A percentile compares a stretch with the other conserved stretches of the same genome.
phyloP scores from a whole-genome alignment of 116 monocot species.

The Zostera marina region DNA sequence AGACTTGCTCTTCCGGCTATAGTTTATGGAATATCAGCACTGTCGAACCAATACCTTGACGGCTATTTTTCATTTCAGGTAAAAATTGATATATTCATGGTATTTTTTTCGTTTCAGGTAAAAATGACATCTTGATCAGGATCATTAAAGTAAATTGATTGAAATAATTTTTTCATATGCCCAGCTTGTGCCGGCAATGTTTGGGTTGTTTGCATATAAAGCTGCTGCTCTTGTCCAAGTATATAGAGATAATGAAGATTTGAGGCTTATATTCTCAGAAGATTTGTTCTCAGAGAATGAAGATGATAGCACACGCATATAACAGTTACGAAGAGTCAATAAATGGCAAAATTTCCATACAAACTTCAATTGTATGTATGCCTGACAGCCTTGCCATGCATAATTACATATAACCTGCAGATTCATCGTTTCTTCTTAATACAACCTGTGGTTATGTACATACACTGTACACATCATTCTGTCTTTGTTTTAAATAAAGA shows the following conservation, averaged over 20 bases:
- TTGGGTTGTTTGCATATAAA: constrained; percentile 91
- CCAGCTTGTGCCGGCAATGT: constrained; percentile 79
- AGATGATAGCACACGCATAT: constrained; percentile 7
- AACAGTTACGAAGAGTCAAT: not conserved
- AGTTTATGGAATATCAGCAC: constrained; percentile 71
- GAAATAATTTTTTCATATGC: not conserved
- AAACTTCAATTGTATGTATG: too few species aligned
- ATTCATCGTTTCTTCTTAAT: too few species aligned
- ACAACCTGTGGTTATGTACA: too few species aligned
- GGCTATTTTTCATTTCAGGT: constrained; percentile 73
- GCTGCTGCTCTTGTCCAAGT: constrained; percentile 90
- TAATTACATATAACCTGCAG: too few species aligned
- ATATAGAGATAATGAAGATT: constrained; percentile 81
- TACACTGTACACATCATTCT: too few species aligned
- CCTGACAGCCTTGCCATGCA: too few species aligned
- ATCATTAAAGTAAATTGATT: not conserved
- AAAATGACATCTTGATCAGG: not conserved
- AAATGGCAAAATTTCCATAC: not conserved
- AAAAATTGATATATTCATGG: not conserved
- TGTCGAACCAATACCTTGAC: constrained; percentile 43
- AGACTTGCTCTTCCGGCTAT: constrained; percentile 73
- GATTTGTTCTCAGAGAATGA: too few species aligned
- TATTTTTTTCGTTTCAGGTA: too few species aligned
- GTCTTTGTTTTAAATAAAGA: too few species aligned
- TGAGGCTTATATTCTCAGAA: constrained; percentile 50